These are phyloP conservation scores for Davidsoniella eucalypti DNA, from an alignment of 2,329 filamentous ascomycete genomes.

Conservation along the genomic window DNA sequence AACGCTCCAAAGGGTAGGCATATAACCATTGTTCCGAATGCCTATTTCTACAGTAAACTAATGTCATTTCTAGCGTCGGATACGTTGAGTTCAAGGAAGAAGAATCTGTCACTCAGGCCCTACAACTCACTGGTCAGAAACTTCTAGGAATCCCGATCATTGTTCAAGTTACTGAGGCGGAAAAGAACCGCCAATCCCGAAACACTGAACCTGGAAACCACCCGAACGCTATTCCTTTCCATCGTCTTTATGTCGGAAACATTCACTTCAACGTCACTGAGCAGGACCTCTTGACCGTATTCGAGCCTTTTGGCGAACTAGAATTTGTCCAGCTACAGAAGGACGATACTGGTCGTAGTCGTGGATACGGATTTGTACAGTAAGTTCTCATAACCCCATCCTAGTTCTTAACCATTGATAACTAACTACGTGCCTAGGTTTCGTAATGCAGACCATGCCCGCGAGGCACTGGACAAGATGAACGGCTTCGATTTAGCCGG, in stretches of 20 bases:
- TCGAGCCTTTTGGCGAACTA: conserved; percentile 92
- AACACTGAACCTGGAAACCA: conserved; percentile 54
- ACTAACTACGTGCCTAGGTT: conserved; percentile 43
- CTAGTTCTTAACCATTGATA: background rate
- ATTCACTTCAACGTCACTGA: conserved; percentile 99
- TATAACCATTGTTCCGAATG: background rate
- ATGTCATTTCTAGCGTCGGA: conserved; percentile 52
- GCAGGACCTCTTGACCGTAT: conserved; percentile 85
- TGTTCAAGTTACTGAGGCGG: conserved; percentile 93
- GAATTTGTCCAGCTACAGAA: conserved; percentile 97
- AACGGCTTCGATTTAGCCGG: conserved; percentile 97
- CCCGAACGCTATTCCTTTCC: conserved; percentile 80
- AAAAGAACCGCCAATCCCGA: conserved; percentile 95
- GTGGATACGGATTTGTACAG: conserved; percentile 98
- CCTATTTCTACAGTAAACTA: background rate
- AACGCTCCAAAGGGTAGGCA: conserved; percentile 86
- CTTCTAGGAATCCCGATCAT: conserved; percentile 98
- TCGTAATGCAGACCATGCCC: conserved; percentile 75
- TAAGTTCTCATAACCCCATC: conserved; percentile 33
- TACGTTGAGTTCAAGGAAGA: conserved; percentile 98
- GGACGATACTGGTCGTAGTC: conserved; percentile 76
- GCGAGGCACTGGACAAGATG: conserved; percentile 95
- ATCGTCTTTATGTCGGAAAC: conserved; percentile 96
- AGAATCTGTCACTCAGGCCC: conserved; percentile 80
- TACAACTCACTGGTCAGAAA: conserved; percentile 97